Evolutionary conservation across 2,329 filamentous ascomycete species (phyloP).

Genomic region (Xylaria sp.): DNA sequence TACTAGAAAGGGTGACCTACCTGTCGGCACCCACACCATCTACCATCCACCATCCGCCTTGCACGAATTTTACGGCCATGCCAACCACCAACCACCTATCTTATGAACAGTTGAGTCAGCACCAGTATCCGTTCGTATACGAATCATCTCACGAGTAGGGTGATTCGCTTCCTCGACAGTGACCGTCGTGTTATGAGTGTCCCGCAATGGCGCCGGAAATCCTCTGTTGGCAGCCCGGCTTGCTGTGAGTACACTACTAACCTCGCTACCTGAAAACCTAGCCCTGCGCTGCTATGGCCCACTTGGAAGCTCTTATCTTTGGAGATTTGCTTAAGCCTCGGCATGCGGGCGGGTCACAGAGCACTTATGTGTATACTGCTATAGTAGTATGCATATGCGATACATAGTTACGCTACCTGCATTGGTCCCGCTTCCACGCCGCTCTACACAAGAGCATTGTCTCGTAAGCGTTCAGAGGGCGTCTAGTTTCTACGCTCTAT

Average conservation of each 20-base stretch:
- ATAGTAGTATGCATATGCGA: slow-evolving; percentile 18
- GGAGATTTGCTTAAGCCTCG: slow-evolving; percentile 18
- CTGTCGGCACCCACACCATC: slow-evolving; percentile 21
- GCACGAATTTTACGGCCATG: slow-evolving; percentile 22
- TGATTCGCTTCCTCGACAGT: slow-evolving; percentile 7
- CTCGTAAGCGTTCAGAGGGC: slow-evolving; percentile 17
- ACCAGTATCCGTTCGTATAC: slow-evolving; percentile 1
- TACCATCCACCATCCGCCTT: slow-evolving; percentile 10
- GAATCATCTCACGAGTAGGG: slow-evolving; percentile 11
- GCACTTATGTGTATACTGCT: slow-evolving; percentile 6
- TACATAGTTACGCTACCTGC: slow-evolving; percentile 21
- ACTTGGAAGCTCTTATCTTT: slow-evolving; percentile 3
- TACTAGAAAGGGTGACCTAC: neutral
- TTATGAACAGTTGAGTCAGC: slow-evolving; percentile 19
- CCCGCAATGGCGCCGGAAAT: slow-evolving; percentile 5
- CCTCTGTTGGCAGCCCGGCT: slow-evolving; percentile 20
- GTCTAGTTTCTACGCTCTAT: slow-evolving; percentile 7
- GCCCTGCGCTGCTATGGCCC: slow-evolving; percentile 18
- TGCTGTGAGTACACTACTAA: slow-evolving; percentile 14
- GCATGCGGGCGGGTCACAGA: slow-evolving; percentile 20
- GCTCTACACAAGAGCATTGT: slow-evolving; percentile 16
- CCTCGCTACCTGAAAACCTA: slow-evolving; percentile 6
- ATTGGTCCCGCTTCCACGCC: slow-evolving; percentile 23
- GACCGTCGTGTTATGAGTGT: slow-evolving; percentile 5
- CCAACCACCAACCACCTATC: slow-evolving; percentile 13